A percentile compares a stretch with the other conserved stretches of the same genome.
Evolutionary conservation across 805 yeast genomes (phyloP).

Genomic region (Nakazawaea molendinolei): DNA sequence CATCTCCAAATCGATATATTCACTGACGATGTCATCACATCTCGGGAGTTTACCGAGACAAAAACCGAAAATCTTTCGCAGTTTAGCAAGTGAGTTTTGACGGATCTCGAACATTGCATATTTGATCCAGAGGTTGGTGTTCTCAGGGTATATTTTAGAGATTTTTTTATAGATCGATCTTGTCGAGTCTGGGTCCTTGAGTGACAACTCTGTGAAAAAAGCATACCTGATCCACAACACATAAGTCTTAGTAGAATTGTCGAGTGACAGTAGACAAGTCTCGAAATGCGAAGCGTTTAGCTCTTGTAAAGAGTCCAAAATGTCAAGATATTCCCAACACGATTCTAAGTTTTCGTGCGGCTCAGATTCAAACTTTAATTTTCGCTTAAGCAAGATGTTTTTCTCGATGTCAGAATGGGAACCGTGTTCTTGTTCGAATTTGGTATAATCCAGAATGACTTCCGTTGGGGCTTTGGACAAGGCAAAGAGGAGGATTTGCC

Average conservation of each 20-base stretch:
- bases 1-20: conserved; percentile 64
- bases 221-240: conserved; percentile 68
- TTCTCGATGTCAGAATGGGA: conserved; percentile 43
- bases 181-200: conserved; percentile 37
- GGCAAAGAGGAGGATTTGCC: conserved; percentile 49
- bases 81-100: conserved; percentile 38
- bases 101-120: conserved; percentile 72
- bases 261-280: conserved; percentile 29
- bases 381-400: conserved; percentile 48
- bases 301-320: conserved; percentile 35
- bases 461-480: conserved; percentile 36
- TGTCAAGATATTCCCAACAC: conserved; percentile 73
- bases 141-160: conserved; percentile 44
- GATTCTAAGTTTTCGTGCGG: conserved; percentile 61
- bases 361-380: conserved; percentile 43
- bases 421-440: conserved; percentile 65
- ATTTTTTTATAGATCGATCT: conserved; percentile 45
- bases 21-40: conserved; percentile 41
- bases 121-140: conserved; percentile 64
- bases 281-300: conserved; percentile 32
- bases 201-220: conserved; percentile 48
- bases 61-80: conserved; percentile 66
- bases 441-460: conserved; percentile 34
- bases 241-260: too few species aligned
- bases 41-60: conserved; percentile 66